Base-by-base conservation (phyloP, 2,329 filamentous ascomycete genomes). In the Gnomoniopsis smithogilvyi region DNA sequence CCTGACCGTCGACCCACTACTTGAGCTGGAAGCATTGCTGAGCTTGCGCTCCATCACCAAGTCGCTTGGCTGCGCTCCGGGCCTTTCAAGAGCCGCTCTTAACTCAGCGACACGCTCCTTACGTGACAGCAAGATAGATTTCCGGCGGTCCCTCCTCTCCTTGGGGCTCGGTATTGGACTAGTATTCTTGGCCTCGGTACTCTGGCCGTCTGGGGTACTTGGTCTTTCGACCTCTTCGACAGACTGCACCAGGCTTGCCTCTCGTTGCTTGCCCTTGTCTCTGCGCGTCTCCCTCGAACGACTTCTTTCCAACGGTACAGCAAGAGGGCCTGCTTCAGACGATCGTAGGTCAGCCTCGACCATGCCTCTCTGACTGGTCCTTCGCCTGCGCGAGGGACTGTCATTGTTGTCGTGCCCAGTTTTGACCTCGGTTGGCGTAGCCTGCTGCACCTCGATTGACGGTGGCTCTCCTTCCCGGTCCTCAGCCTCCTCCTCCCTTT, bases 131-230 rank as follows among this genome's bases (percentile, higher is more conserved):
- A 54, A 41, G 17, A 49, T 51, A 43, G 38, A 54, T 63, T 33
- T 65, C 64, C 17, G 58, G 48, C 4, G 53, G 43, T 48, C 59
- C 54, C 41, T 58, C 60, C 19, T 64, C 62, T 19, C 64, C 62
- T 24, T 63, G 59, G 3, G 64, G 62, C 30, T 65, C 15, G 48
- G 56, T 6, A 59, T 21, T 10, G 59, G 56, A 19, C 52, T 56
- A 11, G 52, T 17, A 12, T 8, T n/a, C 17, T 33, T 46, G 15
- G 19, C 8, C 22, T 24, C 24, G 17, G 26, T 21, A 10, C 10
- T 38, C 33, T 26, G 45, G 11, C 19, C 19, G 45, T 47, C 21
- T 26, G 45, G 45, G 3, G 19, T 24, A 7, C 19, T n/a, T 47
- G 45, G 21, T 47, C 45, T n/a, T 10, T 45, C 11, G 15, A 19